Conservation (phyloP, 805 yeast genomes). For the Hanseniaspora hatyaiensis region DNA sequence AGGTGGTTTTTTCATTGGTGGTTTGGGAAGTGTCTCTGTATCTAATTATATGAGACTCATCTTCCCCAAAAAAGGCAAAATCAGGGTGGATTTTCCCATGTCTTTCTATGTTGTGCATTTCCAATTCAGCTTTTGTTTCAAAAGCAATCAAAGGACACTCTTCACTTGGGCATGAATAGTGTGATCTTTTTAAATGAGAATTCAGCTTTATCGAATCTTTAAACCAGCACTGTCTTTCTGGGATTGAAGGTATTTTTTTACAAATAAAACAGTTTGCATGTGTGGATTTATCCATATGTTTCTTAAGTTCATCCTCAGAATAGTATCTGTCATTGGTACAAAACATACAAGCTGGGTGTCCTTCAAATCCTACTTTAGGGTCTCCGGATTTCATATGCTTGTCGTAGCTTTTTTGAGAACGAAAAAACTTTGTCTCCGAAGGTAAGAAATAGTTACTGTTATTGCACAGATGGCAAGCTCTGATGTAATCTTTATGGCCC, state of each 20-base stretch:
- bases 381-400: slow-evolving; percentile 69
- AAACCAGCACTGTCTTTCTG: slow-evolving; percentile 47
- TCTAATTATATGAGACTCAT: slow-evolving; percentile 11
- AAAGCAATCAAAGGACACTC: slow-evolving; percentile 87
- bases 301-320: slow-evolving; percentile 72
- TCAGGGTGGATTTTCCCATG: slow-evolving; percentile 34
- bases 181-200: slow-evolving; percentile 61
- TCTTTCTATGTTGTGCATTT: slow-evolving; percentile 75
- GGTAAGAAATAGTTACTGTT: slow-evolving; percentile 68
- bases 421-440: slow-evolving; percentile 48
- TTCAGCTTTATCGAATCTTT: slow-evolving; percentile 62
- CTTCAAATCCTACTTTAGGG: slow-evolving; percentile 54
- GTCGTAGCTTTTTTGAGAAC: slow-evolving; percentile 48
- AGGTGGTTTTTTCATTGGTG: slow-evolving; percentile 45
- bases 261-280: slow-evolving; percentile 90
- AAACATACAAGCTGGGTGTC: slow-evolving; percentile 81
- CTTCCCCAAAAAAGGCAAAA: slow-evolving; percentile 16
- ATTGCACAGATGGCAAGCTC: slow-evolving; percentile 66
- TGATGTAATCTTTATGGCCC: slow-evolving; percentile 42
- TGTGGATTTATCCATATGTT: slow-evolving; percentile 59
- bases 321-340: slow-evolving; percentile 68
- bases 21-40: slow-evolving; percentile 13
- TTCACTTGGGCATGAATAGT: slow-evolving; percentile 66
- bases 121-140: slow-evolving; percentile 69
- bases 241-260: slow-evolving; percentile 51